phyloP scores from a whole-genome alignment of 2,329 filamentous ascomycete species.

The Raffaelea arxii region DNA sequence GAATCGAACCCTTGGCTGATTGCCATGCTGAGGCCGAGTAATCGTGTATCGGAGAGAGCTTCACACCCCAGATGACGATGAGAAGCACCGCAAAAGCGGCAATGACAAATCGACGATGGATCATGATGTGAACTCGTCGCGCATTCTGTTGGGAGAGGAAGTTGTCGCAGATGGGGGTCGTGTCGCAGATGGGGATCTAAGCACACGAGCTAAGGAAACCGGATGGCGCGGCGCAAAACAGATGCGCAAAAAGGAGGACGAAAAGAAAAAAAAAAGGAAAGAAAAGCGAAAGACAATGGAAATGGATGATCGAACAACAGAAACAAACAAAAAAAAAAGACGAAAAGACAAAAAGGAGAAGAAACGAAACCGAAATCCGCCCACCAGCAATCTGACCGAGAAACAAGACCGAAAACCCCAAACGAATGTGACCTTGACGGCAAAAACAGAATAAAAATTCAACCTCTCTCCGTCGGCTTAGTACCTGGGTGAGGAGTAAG shows the following conservation, averaged over 20 bases:
- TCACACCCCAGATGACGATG: slow-evolving; percentile 11
- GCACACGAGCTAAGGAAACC: too few species aligned
- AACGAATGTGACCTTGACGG: too few species aligned
- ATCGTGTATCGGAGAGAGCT: slow-evolving; percentile 2
- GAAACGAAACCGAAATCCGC: not conserved
- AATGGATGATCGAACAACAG: too few species aligned
- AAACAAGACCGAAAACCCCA: not conserved
- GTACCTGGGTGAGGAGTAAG: too few species aligned
- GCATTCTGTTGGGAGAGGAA: not conserved
- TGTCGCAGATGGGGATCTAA: not conserved
- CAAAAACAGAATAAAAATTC: too few species aligned
- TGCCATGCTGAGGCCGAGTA: slow-evolving; percentile 10
- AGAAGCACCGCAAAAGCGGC: slow-evolving; percentile 6
- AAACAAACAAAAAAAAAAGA: not conserved
- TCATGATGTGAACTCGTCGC: slow-evolving; percentile 3
- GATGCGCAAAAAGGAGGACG: not conserved
- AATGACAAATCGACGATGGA: slow-evolving; percentile 10
- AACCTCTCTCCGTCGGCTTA: too few species aligned
- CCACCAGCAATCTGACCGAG: too few species aligned
- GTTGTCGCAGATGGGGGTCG: not conserved
- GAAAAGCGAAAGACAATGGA: not conserved
- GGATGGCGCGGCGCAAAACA: not conserved
- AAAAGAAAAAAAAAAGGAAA: not conserved
- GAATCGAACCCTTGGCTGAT: slow-evolving; percentile 9
- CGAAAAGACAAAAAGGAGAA: not conserved